Conservation (phyloP, 129 eudicot genomes). For the Gnaphalium uliginosum region DNA sequence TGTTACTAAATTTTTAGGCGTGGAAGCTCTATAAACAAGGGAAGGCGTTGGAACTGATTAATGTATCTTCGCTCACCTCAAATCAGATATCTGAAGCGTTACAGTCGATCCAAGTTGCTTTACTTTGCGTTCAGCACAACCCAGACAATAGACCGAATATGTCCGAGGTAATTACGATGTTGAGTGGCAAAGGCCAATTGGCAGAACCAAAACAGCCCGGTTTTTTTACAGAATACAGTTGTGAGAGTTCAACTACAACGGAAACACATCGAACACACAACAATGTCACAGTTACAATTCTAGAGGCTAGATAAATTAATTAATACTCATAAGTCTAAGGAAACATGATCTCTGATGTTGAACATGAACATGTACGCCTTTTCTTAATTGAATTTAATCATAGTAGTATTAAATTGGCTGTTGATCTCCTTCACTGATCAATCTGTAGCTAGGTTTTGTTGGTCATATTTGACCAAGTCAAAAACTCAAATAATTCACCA, state of each 20-base stretch:
- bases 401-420: too few relatives aligned
- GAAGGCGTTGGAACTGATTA: conserved; percentile 25
- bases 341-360: too few relatives aligned
- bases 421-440: too few relatives aligned
- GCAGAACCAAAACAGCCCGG: conserved; percentile 38
- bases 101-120: conserved; percentile 32
- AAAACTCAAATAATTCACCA: too few relatives aligned
- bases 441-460: too few relatives aligned
- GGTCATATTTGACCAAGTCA: too few relatives aligned
- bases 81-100: conserved; percentile 3
- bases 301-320: too few relatives aligned
- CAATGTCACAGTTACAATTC: too few relatives aligned
- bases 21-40: conserved; percentile 38
- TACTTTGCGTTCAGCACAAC: conserved; percentile 20
- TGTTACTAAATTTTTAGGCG: conserved; percentile 15
- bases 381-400: too few relatives aligned
- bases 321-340: too few relatives aligned
- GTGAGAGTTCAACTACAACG: neutral
- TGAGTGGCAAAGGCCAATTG: conserved; percentile 28
- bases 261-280: neutral
- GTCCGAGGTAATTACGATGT: conserved; percentile 33
- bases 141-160: conserved; percentile 43
- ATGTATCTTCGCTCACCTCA: neutral
- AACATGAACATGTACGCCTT: too few relatives aligned
- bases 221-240: neutral